Evolutionary conservation across 768 basidiomycete species (phyloP).

Genomic region (Phaeotremella skinneri): DNA sequence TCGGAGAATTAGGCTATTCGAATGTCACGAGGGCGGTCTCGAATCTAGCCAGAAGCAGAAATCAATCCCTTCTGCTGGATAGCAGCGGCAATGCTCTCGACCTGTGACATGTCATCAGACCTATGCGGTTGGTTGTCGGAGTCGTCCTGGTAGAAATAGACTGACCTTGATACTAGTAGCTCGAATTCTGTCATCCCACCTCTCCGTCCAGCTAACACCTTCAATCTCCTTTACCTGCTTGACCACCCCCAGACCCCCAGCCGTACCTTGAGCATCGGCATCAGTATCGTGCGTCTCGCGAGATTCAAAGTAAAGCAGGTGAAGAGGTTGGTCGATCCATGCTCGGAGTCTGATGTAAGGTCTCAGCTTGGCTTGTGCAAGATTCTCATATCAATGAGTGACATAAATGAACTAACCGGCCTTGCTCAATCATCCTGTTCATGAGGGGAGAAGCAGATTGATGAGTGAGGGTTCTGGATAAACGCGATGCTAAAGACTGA

Average conservation of each 20-base stretch:
- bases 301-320: slow-evolving; percentile 88
- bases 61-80: slow-evolving; percentile 25
- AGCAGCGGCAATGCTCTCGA: slow-evolving; percentile 19
- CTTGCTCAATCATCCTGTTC: slow-evolving; percentile 92
- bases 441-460: not conserved
- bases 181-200: slow-evolving; percentile 93
- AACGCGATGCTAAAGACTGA: slow-evolving; percentile 13
- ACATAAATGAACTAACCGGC: slow-evolving; percentile 57
- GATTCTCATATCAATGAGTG: not conserved
- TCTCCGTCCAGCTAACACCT: slow-evolving; percentile 79
- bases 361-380: slow-evolving; percentile 6
- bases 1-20: not conserved
- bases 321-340: slow-evolving; percentile 92
- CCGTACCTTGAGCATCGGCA: slow-evolving; percentile 89
- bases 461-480: not conserved
- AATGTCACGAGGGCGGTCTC: not conserved
- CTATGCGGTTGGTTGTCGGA: not conserved
- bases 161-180: slow-evolving; percentile 80
- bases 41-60: not conserved
- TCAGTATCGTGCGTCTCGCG: slow-evolving; percentile 64
- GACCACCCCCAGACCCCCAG: slow-evolving; percentile 83
- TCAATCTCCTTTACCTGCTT: slow-evolving; percentile 78
- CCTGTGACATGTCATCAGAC: slow-evolving; percentile 9
- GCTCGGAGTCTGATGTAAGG: slow-evolving; percentile 61
- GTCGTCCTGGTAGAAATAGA: slow-evolving; percentile 10